Evolutionary conservation across 1,139 yeast species (phyloP).

Genomic region (Saccharomycopsis hybrid): DNA sequence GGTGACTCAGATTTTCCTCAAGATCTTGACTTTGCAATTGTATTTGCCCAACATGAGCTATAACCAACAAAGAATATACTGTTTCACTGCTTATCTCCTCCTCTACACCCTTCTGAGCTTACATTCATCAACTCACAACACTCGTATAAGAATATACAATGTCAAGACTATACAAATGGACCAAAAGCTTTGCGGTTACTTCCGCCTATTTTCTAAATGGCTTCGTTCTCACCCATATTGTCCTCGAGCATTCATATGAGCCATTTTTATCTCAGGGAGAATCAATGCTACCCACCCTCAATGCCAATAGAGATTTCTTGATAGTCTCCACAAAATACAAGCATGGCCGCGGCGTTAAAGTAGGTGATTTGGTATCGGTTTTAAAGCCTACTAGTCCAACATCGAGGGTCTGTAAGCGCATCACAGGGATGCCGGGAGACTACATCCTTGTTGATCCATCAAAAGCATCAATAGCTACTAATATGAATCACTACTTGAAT

Average conservation of each 20-base stretch:
- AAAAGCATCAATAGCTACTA: constrained; percentile 46
- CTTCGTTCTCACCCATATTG: constrained; percentile 8
- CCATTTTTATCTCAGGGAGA: constrained; percentile 85
- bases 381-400: constrained; percentile 84
- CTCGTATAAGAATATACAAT: too few relatives aligned
- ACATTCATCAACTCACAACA: too few relatives aligned
- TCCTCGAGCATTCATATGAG: constrained; percentile 47
- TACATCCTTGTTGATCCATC: constrained; percentile 75
- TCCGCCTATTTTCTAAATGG: constrained; percentile 9
- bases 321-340: constrained; percentile 61
- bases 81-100: too few relatives aligned
- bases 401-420: constrained; percentile 83
- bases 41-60: too few relatives aligned
- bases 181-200: too few relatives aligned
- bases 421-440: constrained; percentile 97
- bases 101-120: too few relatives aligned
- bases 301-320: constrained; percentile 69
- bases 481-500: constrained; percentile 25
- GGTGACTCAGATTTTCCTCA: too few relatives aligned
- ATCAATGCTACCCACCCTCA: constrained; percentile 89
- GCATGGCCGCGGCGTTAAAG: constrained; percentile 45
- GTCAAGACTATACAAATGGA: too few relatives aligned
- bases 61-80: too few relatives aligned
- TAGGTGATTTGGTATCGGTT: constrained; percentile 89
- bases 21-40: too few relatives aligned